Percentiles rank a stretch among this genome's conserved stretches.
phyloP scores from a whole-genome alignment of 2,329 filamentous ascomycete species.

The Beauveria sp. region DNA sequence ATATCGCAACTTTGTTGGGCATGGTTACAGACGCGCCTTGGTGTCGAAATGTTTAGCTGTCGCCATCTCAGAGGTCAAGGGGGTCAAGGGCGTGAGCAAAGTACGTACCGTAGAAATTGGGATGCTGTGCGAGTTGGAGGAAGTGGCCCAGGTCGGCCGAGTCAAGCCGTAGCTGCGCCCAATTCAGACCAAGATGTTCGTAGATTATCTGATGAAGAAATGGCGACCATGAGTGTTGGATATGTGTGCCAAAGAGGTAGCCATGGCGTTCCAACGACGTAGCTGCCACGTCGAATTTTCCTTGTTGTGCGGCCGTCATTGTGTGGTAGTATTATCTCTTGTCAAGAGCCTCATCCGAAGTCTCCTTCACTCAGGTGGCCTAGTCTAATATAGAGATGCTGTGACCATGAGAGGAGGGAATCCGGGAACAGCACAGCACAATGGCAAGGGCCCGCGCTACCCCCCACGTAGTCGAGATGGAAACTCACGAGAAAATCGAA shows the following conservation, averaged over 20 bases:
- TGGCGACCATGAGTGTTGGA: conserved; percentile 48
- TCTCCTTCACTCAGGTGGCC: background rate
- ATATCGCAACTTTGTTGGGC: conserved; percentile 75
- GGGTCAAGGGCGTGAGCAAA: too few species aligned
- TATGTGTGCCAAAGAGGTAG: conserved; percentile 51
- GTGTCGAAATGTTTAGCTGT: background rate
- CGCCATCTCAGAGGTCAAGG: too few species aligned
- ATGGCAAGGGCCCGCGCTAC: background rate
- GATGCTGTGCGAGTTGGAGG: conserved; percentile 43
- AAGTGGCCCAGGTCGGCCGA: conserved; percentile 42
- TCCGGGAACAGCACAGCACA: background rate
- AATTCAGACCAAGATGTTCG: conserved; percentile 39
- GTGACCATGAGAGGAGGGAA: background rate
- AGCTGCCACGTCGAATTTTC: conserved; percentile 10
- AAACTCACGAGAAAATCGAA: too few species aligned
- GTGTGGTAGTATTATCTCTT: background rate
- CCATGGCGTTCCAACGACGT: conserved; percentile 35
- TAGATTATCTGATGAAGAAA: conserved; percentile 48
- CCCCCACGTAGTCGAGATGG: too few species aligned
- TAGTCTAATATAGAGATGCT: background rate
- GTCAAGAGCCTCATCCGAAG: background rate
- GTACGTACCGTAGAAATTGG: conserved; percentile 51
- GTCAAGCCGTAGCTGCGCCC: conserved; percentile 46
- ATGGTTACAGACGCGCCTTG: conserved; percentile 68
- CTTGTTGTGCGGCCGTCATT: background rate